Evolutionary conservation across 305 asterid genomes (phyloP), one percentile per base, ranked within the genome.

Genomic region (Caryopteris hybrid): DNA sequence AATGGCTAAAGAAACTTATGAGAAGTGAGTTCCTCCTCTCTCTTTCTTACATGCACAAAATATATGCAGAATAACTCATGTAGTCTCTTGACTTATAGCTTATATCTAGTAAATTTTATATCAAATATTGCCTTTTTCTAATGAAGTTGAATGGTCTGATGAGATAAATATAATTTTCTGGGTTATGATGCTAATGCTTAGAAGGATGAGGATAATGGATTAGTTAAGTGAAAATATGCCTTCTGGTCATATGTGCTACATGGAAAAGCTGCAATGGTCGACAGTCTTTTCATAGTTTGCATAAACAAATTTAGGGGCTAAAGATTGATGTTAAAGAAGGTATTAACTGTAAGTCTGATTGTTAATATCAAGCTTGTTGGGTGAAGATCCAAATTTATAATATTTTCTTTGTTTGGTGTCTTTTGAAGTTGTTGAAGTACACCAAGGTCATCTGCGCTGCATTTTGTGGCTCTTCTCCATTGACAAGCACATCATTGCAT

Each of bases 1-100:
- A 77, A 81, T 91, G 87, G 99, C 97, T 45, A 87, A 82, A 68
- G 91, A 84, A 45, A 86, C 88, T 77, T 88, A 83, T 29, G 98
- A 95, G 74, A 88, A 82, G 99, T 91, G 85, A 82, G 90, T 75
- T 54, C 20, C 59, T 58, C 6, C 45, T 72, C 54, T 48, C n/a
- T n/a, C n/a, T 29, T 33, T 50, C 51, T 36, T 50, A 1, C 16
- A 25, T 22, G 55, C 29, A 13, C 36, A 54, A 64, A 64, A 51
- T 42, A 46, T 29, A 25, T 12, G 42, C 48, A 68, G 31, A 42
- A 53, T 42, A 33, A 46, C 27, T 21, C 62, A 16, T 48, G 1
- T 43, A 42, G 53, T 33, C 46, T 69, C 46, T 25, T 51, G 60
- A 33, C 20, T 42, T 27, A 57, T 51, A 58, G 63, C 29, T 21